These are phyloP conservation scores for Fusarium foetens DNA, from an alignment of 2,329 filamentous ascomycete genomes.

Conservation along the genomic window DNA sequence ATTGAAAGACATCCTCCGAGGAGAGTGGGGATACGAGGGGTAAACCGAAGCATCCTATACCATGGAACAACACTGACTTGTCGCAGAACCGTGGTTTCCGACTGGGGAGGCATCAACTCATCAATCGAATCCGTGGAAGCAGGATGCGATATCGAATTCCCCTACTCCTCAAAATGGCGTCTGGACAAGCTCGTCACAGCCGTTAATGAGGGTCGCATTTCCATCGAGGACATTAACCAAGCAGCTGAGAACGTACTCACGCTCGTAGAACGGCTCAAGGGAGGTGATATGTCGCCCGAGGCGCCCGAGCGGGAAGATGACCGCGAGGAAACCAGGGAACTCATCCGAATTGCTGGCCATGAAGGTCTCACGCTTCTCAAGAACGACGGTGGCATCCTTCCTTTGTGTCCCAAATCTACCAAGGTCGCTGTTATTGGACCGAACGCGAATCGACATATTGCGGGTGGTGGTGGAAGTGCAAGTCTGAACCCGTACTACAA, in stretches of 20 bases:
- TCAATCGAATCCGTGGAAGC: constrained; percentile 64
- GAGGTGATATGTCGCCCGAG: constrained; percentile 66
- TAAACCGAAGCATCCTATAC: constrained; percentile 40
- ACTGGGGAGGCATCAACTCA: constrained; percentile 69
- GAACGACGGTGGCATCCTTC: constrained; percentile 68
- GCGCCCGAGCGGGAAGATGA: constrained; percentile 67
- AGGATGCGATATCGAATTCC: constrained; percentile 69
- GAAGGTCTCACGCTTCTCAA: constrained; percentile 73
- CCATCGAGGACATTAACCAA: constrained; percentile 61
- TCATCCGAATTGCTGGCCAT: constrained; percentile 70
- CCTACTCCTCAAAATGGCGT: constrained; percentile 64
- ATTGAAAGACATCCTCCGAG: constrained; percentile 66
- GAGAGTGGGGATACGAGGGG: constrained; percentile 72
- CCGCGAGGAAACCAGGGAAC: constrained; percentile 64
- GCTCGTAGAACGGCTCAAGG: constrained; percentile 69
- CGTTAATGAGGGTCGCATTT: constrained; percentile 59
- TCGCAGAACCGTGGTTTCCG: constrained; percentile 64
- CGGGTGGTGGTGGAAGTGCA: constrained; percentile 74
- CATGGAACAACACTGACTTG: constrained; percentile 14
- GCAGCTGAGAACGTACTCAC: constrained; percentile 70
- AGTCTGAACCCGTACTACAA: constrained; percentile 76
- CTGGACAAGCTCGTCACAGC: constrained; percentile 67
- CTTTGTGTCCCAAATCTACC: constrained; percentile 63
- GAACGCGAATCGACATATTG: constrained; percentile 73
- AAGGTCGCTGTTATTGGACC: constrained; percentile 74